A percentile compares a stretch with the other conserved stretches of the same genome.
Evolutionary conservation across 2,329 filamentous ascomycete genomes (phyloP).

Genomic region (Diaporthe ilicicola): DNA sequence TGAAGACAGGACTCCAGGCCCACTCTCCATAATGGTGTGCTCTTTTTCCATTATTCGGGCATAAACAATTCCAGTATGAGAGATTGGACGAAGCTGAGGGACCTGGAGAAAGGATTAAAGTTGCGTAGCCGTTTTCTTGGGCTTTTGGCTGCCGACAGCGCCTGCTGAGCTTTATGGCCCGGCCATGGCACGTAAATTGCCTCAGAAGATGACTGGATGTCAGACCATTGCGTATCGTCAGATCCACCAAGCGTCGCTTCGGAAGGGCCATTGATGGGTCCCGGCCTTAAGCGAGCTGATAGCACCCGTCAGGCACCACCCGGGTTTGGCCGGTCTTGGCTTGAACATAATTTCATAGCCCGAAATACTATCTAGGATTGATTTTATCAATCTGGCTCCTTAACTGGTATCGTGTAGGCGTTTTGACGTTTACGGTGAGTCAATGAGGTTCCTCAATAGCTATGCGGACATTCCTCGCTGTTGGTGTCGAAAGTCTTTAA

Average conservation of each 20-base stretch:
- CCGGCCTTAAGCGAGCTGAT: constrained; percentile 17
- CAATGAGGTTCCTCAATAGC: not conserved
- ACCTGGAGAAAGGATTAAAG: not conserved
- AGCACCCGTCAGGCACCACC: not conserved
- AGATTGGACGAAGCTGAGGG: not conserved
- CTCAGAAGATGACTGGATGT: constrained; percentile 2
- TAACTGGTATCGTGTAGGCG: not conserved
- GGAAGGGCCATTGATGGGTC: constrained; percentile 6
- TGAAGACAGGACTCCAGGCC: constrained; percentile 27
- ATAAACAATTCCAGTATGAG: not conserved
- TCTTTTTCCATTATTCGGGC: not conserved
- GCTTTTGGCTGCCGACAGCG: not conserved
- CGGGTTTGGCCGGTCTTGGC: constrained; percentile 1
- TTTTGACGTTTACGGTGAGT: not conserved
- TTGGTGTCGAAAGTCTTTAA: constrained; percentile 6
- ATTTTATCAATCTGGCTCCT: not conserved
- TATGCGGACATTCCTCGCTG: constrained; percentile 1
- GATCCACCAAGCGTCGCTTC: constrained; percentile 23
- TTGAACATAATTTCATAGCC: not conserved
- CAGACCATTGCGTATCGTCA: constrained; percentile 24
- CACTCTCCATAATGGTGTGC: not conserved
- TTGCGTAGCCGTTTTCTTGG: not conserved
- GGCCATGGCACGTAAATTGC: constrained; percentile 9
- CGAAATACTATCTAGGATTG: not conserved
- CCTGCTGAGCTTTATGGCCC: not conserved